Percentiles rank a stretch among this genome's conserved stretches.
Evolutionary conservation across 257 asterid species (phyloP).

Genomic region (Solanum paucissectum): DNA sequence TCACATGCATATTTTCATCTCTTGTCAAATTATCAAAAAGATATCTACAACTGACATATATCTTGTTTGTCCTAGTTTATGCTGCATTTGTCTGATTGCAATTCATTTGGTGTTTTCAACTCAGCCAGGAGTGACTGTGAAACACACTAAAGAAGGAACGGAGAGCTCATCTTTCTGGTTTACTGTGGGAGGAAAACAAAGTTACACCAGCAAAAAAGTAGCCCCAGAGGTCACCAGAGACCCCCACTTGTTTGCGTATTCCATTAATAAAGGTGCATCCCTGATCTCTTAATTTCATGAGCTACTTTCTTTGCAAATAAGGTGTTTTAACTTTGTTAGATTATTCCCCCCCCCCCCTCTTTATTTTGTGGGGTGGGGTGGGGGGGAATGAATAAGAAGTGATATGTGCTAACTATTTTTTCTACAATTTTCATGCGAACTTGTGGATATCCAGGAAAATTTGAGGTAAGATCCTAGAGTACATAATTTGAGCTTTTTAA

Average conservation of each 20-base stretch:
- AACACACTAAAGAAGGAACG: slow-evolving; percentile 90
- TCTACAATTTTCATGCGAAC: slow-evolving; percentile 25
- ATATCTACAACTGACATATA: background rate
- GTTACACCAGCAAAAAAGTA: slow-evolving; percentile 70
- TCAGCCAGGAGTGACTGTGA: slow-evolving; percentile 73
- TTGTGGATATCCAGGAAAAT: slow-evolving; percentile 60
- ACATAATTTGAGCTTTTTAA: background rate
- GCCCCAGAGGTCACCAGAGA: slow-evolving; percentile 60
- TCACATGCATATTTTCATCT: background rate
- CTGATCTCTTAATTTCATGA: background rate
- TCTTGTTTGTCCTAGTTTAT: background rate
- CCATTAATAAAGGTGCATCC: slow-evolving; percentile 51
- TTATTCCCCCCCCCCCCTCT: background rate
- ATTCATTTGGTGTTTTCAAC: background rate
- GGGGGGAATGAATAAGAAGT: background rate
- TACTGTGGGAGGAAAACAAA: slow-evolving; percentile 92
- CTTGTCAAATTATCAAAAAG: background rate
- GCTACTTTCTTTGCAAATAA: background rate
- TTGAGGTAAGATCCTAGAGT: slow-evolving; percentile 53
- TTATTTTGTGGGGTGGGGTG: background rate
- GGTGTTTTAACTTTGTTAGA: background rate
- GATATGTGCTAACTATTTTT: slow-evolving; percentile 1
- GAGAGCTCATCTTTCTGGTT: slow-evolving; percentile 97
- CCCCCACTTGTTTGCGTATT: slow-evolving; percentile 68
- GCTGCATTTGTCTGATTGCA: background rate